Conservation (phyloP, 2,329 filamentous ascomycete genomes). For the Fusarium pseudoanthophilum region DNA sequence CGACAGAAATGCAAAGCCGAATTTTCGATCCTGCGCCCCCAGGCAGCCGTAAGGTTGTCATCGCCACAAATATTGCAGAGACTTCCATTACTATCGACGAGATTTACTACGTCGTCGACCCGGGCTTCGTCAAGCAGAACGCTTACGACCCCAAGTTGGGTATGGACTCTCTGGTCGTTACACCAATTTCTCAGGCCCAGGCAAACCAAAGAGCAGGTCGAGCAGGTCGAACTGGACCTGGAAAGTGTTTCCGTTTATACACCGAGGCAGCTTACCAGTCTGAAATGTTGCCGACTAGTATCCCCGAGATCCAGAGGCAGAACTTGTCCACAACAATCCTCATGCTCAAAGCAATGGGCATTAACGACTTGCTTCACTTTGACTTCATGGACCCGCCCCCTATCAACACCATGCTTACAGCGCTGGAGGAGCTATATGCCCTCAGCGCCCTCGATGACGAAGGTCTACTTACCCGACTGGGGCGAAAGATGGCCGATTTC, state of each 20-base stretch:
- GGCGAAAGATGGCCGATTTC: conserved; percentile 98
- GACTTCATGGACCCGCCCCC: conserved; percentile 99
- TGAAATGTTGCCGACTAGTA: conserved; percentile 95
- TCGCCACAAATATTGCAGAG: conserved; percentile 98
- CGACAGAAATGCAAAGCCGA: conserved; percentile 90
- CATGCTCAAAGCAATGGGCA: conserved; percentile 99
- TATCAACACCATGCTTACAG: conserved; percentile 97
- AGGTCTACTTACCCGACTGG: conserved; percentile 88
- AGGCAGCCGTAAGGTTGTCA: conserved; percentile 91
- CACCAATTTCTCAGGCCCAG: conserved; percentile 95
- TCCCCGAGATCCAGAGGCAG: conserved; percentile 95
- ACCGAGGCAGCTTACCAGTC: conserved; percentile 95
- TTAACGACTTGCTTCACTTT: conserved; percentile 96
- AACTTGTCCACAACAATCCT: conserved; percentile 93
- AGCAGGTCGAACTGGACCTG: conserved; percentile 92
- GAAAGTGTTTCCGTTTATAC: conserved; percentile 95
- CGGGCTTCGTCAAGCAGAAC: conserved; percentile 97
- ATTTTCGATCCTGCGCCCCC: conserved; percentile 95
- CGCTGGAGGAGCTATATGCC: conserved; percentile 93
- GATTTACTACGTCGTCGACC: conserved; percentile 97
- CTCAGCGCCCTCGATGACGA: conserved; percentile 94
- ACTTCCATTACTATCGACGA: conserved; percentile 98
- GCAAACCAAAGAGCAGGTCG: conserved; percentile 94
- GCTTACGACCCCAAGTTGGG: conserved; percentile 96
- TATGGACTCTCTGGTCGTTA: conserved; percentile 96